Base-by-base conservation (phyloP, 1,284 basidiomycete genomes). In the Ganoderma multipileum region DNA sequence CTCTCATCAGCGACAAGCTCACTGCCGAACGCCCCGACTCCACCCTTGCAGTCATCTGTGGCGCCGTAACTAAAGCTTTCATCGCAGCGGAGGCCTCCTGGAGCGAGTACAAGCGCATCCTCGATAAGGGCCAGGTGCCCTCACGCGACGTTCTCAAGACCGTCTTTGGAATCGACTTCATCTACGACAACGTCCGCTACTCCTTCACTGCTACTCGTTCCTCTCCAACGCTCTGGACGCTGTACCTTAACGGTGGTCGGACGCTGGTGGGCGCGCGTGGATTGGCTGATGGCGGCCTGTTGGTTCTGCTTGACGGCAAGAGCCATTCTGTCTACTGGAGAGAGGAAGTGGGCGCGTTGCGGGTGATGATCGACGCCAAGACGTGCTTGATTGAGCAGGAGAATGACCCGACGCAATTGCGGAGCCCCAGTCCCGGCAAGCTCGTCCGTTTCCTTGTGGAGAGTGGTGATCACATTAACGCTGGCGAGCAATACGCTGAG, bases 311-410 rank as follows among this genome's bases (percentile, higher is more conserved):
- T 67, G 93, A 96, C 77, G 97, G 96, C 71, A 94, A 94, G 80
- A 97, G 96, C 81, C 97, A 99, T 83, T 97, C 98, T 30, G 89
- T 98, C 71, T 99, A 99, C 83, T 99, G 95, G 95, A 89, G 96
- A 70, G 98, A 99, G 82, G 98, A 99, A 84, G 97, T 99, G 68
- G 97, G 96, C 68, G 95, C 96, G 16, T 85, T 97, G 76, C 89
- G 98, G 67, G 81, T 99, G 73, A 97, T 97, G 90, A 90, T 99
- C 73, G 96, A 98, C 81, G 89, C 95, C 72, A 98, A 98, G 87
- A 99, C 98, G 36, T 98, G 96, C 81, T 87, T 98, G 81, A 97
- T 99, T 75, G 98, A 99, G 83, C 97, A 99, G 82, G 98, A 99
- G 87, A 98, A 98, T 76, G 98, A 99, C 79, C 98, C 98, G 7